Percentiles rank a stretch among this genome's conserved stretches.
These are phyloP conservation scores for Pyrus communis DNA, from an alignment of 306 rosid species.

Conservation along the genomic window DNA sequence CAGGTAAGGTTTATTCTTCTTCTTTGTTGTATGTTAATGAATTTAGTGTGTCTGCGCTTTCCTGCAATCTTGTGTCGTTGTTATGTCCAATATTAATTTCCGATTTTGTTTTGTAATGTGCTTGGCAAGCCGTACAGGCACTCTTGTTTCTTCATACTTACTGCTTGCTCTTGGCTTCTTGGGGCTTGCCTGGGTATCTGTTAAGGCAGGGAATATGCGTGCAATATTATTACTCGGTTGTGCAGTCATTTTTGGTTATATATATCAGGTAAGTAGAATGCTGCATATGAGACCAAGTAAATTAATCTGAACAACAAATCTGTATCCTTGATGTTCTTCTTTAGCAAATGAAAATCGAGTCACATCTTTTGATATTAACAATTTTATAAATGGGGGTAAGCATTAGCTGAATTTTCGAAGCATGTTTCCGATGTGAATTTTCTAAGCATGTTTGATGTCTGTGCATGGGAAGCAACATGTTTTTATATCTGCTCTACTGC, in stretches of 20 bases:
- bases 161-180: slow-evolving; percentile 65
- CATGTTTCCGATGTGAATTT: not conserved
- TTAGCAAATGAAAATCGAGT: not conserved
- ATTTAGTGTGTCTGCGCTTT: not conserved
- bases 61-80: not conserved
- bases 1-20: slow-evolving; percentile 45
- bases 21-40: not conserved
- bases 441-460: not conserved
- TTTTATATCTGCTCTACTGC: not conserved
- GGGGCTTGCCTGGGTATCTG: slow-evolving; percentile 61
- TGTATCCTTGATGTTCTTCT: not conserved
- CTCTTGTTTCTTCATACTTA: slow-evolving; percentile 50
- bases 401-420: too few relatives aligned
- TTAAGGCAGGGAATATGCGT: slow-evolving; percentile 49
- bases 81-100: slow-evolving; percentile 7
- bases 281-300: not conserved
- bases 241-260: slow-evolving; percentile 67
- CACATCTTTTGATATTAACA: not conserved
- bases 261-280: slow-evolving; percentile 57
- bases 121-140: slow-evolving; percentile 61
- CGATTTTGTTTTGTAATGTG: slow-evolving; percentile 23
- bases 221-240: slow-evolving; percentile 56
- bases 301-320: not conserved
- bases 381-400: too few relatives aligned
- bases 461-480: not conserved